phyloP scores from a whole-genome alignment of 371 early-diverging fungal species.

The Syncephalastrum racemosum region DNA sequence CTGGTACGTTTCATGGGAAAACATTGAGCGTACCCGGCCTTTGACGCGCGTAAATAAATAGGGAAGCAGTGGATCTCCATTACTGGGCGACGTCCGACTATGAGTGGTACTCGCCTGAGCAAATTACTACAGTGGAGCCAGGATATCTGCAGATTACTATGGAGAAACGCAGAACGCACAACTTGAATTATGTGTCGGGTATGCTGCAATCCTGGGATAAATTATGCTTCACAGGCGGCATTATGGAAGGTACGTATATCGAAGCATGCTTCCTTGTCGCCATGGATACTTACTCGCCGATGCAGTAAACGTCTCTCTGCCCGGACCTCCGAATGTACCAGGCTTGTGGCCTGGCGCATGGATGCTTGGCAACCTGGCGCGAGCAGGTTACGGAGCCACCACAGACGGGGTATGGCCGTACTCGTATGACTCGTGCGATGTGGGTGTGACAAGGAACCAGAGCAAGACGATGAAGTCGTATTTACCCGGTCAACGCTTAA shows the following conservation, averaged over 20 bases:
- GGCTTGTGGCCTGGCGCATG: slow-evolving; percentile 63
- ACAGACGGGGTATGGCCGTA: slow-evolving; percentile 64
- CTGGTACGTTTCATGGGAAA: slow-evolving; percentile 20
- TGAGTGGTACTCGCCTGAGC: slow-evolving; percentile 51
- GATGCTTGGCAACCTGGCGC: slow-evolving; percentile 58
- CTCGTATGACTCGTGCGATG: slow-evolving; percentile 52
- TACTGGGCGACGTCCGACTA: slow-evolving; percentile 50
- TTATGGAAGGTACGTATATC: slow-evolving; percentile 45
- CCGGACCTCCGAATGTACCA: slow-evolving; percentile 37
- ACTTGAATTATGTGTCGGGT: slow-evolving; percentile 47
- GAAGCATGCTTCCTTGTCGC: neutral
- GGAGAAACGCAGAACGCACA: slow-evolving; percentile 34
- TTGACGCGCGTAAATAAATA: neutral
- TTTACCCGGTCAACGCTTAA: slow-evolving; percentile 46
- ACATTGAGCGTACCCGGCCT: neutral
- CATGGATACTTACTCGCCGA: neutral
- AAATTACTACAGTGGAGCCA: slow-evolving; percentile 33
- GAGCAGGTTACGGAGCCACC: slow-evolving; percentile 56
- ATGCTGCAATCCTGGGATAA: slow-evolving; percentile 68
- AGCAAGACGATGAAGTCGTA: slow-evolving; percentile 8
- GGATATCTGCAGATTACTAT: slow-evolving; percentile 49
- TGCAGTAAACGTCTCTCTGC: slow-evolving; percentile 50
- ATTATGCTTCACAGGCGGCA: slow-evolving; percentile 60
- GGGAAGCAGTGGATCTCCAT: slow-evolving; percentile 54
- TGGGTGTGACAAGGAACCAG: slow-evolving; percentile 50